Evolutionary conservation across 495 filamentous ascomycete species (phyloP).

Genomic region (Penicillium riverlandense): DNA sequence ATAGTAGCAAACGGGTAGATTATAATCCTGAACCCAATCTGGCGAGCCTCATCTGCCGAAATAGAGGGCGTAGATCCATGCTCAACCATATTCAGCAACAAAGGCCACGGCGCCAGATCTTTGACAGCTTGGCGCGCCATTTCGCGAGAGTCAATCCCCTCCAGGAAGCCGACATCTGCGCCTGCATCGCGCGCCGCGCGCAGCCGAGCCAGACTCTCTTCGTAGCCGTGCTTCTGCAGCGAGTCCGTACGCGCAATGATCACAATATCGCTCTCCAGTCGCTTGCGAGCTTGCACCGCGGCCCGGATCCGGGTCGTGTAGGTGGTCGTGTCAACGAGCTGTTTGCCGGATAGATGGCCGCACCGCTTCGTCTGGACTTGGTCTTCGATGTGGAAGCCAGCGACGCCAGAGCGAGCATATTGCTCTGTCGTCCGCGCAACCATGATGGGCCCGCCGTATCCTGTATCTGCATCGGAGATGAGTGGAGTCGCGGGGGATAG

Average conservation of each 20-base stretch:
- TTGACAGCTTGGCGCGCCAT: constrained; percentile 30
- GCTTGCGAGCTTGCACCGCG: constrained; percentile 41
- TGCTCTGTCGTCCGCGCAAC: constrained; percentile 54
- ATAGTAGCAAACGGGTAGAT: constrained; percentile 53
- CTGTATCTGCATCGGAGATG: constrained; percentile 67
- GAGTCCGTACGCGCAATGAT: constrained; percentile 67
- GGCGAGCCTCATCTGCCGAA: constrained; percentile 48
- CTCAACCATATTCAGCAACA: constrained; percentile 61
- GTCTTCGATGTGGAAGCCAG: constrained; percentile 68
- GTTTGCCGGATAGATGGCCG: constrained; percentile 57
- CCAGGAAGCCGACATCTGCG: constrained; percentile 60
- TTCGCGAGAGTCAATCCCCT: constrained; percentile 30
- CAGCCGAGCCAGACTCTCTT: constrained; percentile 50
- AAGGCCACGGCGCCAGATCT: constrained; percentile 52
- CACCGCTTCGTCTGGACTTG: constrained; percentile 63
- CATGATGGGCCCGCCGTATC: constrained; percentile 59
- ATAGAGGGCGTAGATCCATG: constrained; percentile 54
- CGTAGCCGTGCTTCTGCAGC: constrained; percentile 53
- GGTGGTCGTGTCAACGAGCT: constrained; percentile 45
- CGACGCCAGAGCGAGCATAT: constrained; percentile 60
- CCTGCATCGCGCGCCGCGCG: constrained; percentile 49
- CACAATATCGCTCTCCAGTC: constrained; percentile 52
- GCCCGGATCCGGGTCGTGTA: constrained; percentile 55
- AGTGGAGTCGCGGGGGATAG: constrained; percentile 41
- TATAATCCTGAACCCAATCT: constrained; percentile 57